phyloP scores from a whole-genome alignment of 2,329 filamentous ascomycete genomes.

The Rutstroemia sp. region DNA sequence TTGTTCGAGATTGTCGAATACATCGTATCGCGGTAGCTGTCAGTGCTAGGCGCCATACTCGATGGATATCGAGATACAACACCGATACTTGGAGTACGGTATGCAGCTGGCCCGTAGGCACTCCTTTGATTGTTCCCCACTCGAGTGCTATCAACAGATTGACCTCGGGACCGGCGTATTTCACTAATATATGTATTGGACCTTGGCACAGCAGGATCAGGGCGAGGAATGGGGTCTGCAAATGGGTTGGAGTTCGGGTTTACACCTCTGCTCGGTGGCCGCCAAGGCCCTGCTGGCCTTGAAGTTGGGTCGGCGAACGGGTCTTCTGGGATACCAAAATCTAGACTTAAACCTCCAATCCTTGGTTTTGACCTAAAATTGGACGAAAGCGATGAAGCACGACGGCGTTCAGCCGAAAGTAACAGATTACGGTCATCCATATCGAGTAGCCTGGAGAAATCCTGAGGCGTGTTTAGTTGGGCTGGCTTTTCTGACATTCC shows the following conservation, averaged over 20 bases:
- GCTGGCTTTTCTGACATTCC: conserved; percentile 23
- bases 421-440: conserved; percentile 25
- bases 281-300: not conserved
- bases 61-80: conserved; percentile 23
- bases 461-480: conserved; percentile 13
- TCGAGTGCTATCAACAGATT: conserved; percentile 32
- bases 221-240: conserved; percentile 20
- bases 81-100: conserved; percentile 15
- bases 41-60: conserved; percentile 24
- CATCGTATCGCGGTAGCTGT: conserved; percentile 32
- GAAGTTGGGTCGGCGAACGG: conserved; percentile 22
- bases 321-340: conserved; percentile 20
- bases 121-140: conserved; percentile 25
- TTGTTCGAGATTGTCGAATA: conserved; percentile 35
- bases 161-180: conserved; percentile 42
- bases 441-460: conserved; percentile 24
- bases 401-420: conserved; percentile 20
- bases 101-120: conserved; percentile 15
- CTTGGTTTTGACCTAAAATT: conserved; percentile 15
- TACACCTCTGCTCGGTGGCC: not conserved
- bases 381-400: conserved; percentile 12
- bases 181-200: conserved; percentile 39
- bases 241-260: conserved; percentile 6
- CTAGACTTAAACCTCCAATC: conserved; percentile 23
- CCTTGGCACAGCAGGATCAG: conserved; percentile 26